Percentiles rank a stretch among this genome's conserved stretches.
Conservation (phyloP, 2,329 filamentous ascomycete species). For the Colletotrichum sp. region DNA sequence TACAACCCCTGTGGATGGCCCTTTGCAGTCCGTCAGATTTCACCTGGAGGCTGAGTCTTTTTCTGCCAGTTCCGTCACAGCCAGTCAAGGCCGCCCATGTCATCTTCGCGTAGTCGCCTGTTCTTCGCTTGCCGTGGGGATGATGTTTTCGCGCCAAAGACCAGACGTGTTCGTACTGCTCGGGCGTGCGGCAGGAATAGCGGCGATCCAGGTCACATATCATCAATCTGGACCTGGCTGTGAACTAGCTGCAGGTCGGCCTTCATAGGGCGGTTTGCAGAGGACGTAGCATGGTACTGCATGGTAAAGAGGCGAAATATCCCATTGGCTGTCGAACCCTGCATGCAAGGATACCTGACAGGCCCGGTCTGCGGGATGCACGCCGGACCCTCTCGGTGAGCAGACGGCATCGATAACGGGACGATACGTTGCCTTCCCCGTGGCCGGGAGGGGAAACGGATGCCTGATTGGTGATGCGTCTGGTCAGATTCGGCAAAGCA, state of each 20-base stretch:
- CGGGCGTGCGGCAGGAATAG: not conserved
- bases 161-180: not conserved
- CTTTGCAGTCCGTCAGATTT: not conserved
- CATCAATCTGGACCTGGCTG: not conserved
- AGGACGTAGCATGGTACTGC: not conserved
- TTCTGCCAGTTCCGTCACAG: not conserved
- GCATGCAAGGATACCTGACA: slow-evolving; percentile 5
- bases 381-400: slow-evolving; percentile 3
- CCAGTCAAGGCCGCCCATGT: not conserved
- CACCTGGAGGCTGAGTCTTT: not conserved
- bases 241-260: not conserved
- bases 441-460: not conserved
- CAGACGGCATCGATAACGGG: not conserved
- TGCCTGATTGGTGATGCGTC: not conserved
- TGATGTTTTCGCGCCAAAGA: not conserved
- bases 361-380: not conserved
- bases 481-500: not conserved
- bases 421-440: not conserved
- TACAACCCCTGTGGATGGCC: not conserved
- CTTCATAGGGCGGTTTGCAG: not conserved
- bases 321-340: slow-evolving; percentile 4
- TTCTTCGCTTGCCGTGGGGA: not conserved
- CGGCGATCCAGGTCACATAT: not conserved
- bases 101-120: not conserved
- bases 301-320: not conserved